Conservation (phyloP, 257 asterid species). For the Penstemon eatonii region DNA sequence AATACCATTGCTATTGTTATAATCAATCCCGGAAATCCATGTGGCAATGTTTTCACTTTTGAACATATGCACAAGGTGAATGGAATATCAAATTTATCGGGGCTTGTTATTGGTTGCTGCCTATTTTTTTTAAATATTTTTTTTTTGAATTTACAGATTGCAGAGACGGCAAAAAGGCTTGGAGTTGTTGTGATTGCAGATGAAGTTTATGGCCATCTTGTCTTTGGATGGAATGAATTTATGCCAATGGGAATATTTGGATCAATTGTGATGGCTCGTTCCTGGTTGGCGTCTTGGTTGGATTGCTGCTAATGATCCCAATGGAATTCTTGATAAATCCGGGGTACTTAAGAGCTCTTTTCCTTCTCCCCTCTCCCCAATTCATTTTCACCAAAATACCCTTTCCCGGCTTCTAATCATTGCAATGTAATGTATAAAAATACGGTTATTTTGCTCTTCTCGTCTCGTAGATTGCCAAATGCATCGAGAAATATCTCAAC, state of each 20-base stretch:
- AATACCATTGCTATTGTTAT: constrained; percentile 69
- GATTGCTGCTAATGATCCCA: constrained; percentile 66
- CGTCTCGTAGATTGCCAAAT: constrained; percentile 46
- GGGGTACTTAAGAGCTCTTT: constrained; percentile 49
- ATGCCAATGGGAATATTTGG: constrained; percentile 90
- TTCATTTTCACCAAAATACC: too few species aligned
- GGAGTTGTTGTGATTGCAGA: constrained; percentile 81
- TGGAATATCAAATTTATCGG: too few species aligned
- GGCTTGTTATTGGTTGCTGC: too few species aligned
- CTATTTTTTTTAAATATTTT: too few species aligned
- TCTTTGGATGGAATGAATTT: constrained; percentile 70
- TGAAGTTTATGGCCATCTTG: constrained; percentile 77
- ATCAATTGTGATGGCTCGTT: constrained; percentile 71
- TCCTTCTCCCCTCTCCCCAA: neutral
- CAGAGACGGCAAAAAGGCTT: constrained; percentile 75
- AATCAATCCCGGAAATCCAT: constrained; percentile 76
- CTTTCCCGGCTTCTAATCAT: too few species aligned
- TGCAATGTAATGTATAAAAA: too few species aligned
- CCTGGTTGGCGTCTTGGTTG: constrained; percentile 95
- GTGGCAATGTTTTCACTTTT: constrained; percentile 60
- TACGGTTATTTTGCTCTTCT: neutral
- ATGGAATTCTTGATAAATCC: constrained; percentile 55
- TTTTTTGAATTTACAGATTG: constrained; percentile 45
- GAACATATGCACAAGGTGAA: constrained; percentile 64
- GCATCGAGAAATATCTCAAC: constrained; percentile 49